Evolutionary conservation across 306 rosid genomes (phyloP).

Genomic region (Oemleria cerasiformis): DNA sequence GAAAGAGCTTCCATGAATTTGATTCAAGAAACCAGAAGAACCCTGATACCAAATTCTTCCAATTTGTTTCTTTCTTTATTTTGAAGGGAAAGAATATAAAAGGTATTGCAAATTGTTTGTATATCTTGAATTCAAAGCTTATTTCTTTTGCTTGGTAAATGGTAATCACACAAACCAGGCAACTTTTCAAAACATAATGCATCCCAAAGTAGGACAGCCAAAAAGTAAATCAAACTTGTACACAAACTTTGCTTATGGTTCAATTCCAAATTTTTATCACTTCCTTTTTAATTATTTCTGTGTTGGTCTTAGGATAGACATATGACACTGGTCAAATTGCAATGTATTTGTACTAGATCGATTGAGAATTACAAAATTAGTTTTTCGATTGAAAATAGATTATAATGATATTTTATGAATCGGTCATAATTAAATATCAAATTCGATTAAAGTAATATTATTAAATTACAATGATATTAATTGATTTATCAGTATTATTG

Average conservation of each 20-base stretch:
- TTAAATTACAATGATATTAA: no score
- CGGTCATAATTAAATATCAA: no score
- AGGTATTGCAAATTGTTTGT: not conserved
- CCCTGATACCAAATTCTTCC: not conserved
- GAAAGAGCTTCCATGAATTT: slow-evolving; percentile 42
- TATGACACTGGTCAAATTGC: slow-evolving; percentile 1
- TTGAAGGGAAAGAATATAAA: not conserved
- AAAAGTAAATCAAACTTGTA: not conserved
- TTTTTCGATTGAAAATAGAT: no score
- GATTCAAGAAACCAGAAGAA: not conserved
- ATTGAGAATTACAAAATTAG: not conserved
- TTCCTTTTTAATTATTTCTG: not conserved
- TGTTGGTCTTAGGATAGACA: not conserved
- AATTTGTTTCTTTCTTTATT: not conserved
- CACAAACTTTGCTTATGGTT: slow-evolving; percentile 1
- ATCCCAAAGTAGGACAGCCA: slow-evolving; percentile 3
- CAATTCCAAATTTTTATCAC: no score
- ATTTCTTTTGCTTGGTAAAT: slow-evolving; percentile 19
- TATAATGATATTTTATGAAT: no score
- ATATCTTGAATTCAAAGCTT: slow-evolving; percentile 5
- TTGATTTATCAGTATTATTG: no score
- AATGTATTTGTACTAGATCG: slow-evolving; percentile 6
- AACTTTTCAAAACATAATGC: slow-evolving; percentile 2
- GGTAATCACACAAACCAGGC: slow-evolving; percentile 13
- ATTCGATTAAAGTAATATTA: no score